A percentile compares a stretch with the other conserved stretches of the same genome.
Evolutionary conservation across 345 rosid genomes (phyloP).

Genomic region (Clausena lansium): DNA sequence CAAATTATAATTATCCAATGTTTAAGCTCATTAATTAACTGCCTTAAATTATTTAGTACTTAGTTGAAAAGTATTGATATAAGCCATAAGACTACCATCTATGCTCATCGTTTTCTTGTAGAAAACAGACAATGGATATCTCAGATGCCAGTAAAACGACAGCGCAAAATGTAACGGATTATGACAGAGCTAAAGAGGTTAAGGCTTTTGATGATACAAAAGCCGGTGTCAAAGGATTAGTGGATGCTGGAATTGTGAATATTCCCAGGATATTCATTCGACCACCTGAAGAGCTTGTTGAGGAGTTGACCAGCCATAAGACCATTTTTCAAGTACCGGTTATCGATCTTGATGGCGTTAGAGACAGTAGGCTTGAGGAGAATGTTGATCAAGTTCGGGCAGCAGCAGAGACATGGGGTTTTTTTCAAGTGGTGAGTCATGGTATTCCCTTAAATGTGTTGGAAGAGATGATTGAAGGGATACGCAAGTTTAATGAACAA

Average conservation of each 20-base stretch:
- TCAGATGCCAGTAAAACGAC: not conserved
- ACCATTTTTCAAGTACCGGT: slow-evolving; percentile 8
- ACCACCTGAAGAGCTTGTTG: slow-evolving; percentile 3
- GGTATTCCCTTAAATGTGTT: slow-evolving; percentile 28
- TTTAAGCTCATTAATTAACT: no score
- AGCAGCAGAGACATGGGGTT: slow-evolving; percentile 33
- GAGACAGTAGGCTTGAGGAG: not conserved
- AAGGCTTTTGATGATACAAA: slow-evolving; percentile 43
- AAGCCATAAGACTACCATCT: not conserved
- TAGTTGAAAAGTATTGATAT: not conserved
- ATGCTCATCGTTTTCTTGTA: not conserved
- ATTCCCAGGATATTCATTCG: slow-evolving; percentile 19
- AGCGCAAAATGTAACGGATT: not conserved
- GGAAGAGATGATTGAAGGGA: slow-evolving; percentile 15
- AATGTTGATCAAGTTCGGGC: slow-evolving; percentile 26
- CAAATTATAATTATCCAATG: no score
- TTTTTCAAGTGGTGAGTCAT: slow-evolving; percentile 56
- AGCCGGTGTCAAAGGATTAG: slow-evolving; percentile 42
- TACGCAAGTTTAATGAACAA: slow-evolving; percentile 16
- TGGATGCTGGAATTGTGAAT: slow-evolving; percentile 32
- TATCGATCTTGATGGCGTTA: slow-evolving; percentile 16
- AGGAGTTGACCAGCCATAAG: not conserved
- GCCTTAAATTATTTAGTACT: no score
- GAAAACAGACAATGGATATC: slow-evolving; percentile 1
- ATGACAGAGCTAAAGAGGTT: slow-evolving; percentile 19